These are phyloP conservation scores for Metschnikowia similis DNA, from an alignment of 805 yeast genomes.

Conservation along the genomic window DNA sequence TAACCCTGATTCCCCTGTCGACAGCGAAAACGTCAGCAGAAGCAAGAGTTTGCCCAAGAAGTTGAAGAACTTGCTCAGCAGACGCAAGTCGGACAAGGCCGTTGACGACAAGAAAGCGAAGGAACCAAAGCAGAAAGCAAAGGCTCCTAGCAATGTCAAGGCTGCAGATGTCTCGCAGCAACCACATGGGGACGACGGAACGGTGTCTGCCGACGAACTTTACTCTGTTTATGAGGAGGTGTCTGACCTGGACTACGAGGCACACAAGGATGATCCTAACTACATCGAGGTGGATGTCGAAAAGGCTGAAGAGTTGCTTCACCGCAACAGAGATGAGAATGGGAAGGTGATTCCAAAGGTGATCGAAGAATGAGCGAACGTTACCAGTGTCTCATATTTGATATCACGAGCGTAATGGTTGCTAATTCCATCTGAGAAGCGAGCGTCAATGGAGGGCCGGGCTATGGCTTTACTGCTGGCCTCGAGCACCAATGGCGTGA, in stretches of 20 bases:
- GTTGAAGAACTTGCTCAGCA: slow-evolving; percentile 18
- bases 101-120: neutral
- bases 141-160: slow-evolving; percentile 3
- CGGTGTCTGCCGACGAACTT: slow-evolving; percentile 14
- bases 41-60: slow-evolving; percentile 16
- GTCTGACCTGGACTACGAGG: slow-evolving; percentile 43
- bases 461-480: no score
- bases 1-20: neutral
- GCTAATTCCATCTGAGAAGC: no score
- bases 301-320: slow-evolving; percentile 15
- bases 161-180: slow-evolving; percentile 8
- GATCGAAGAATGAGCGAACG: neutral
- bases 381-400: no score
- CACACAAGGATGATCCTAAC: slow-evolving; percentile 44
- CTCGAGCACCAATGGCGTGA: no score
- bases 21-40: slow-evolving; percentile 7
- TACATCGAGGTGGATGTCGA: slow-evolving; percentile 36
- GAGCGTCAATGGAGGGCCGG: no score
- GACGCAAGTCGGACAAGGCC: slow-evolving; percentile 6
- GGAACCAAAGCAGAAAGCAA: slow-evolving; percentile 2
- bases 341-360: slow-evolving; percentile 3
- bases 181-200: slow-evolving; percentile 8
- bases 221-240: slow-evolving; percentile 44
- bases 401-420: no score
- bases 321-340: slow-evolving; percentile 7